Evolutionary conservation across 768 basidiomycete species (phyloP).

Genomic region (Lyophyllum decastes): DNA sequence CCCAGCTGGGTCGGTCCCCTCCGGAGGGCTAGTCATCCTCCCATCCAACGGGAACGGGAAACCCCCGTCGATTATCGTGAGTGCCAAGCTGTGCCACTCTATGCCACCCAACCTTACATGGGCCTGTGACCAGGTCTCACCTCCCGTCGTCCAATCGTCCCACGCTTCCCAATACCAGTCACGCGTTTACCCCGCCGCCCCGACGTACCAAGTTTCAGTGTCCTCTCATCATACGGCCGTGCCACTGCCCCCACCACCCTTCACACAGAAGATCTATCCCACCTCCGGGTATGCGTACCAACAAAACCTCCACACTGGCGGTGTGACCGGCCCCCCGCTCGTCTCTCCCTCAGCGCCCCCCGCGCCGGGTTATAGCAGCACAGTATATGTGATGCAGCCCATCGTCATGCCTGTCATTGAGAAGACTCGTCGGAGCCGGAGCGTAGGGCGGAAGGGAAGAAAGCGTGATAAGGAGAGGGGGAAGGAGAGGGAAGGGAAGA

Average conservation of each 20-base stretch:
- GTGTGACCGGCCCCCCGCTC: neutral
- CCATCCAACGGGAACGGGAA: neutral
- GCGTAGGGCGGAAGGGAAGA: neutral
- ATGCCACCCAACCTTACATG: neutral
- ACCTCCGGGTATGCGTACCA: neutral
- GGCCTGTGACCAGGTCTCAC: neutral
- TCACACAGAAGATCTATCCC: neutral
- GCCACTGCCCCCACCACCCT: neutral
- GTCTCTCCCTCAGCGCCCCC: neutral
- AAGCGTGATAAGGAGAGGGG: neutral
- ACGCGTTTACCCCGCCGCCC: neutral
- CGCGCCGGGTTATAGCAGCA: neutral
- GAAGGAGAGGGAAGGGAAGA: neutral
- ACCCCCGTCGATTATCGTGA: slow-evolving; percentile 6
- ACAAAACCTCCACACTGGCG: neutral
- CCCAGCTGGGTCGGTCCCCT: neutral
- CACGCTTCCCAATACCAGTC: neutral
- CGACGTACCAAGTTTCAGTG: neutral
- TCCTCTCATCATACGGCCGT: neutral
- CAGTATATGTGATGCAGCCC: neutral
- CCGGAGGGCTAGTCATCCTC: slow-evolving; percentile 7
- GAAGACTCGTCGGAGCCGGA: slow-evolving; percentile 1
- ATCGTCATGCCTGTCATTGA: slow-evolving; percentile 7
- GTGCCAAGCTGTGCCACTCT: neutral
- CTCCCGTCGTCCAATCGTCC: neutral